Conservation (phyloP, 1,284 basidiomycete species). For the Fomitiporia mediterranea region DNA sequence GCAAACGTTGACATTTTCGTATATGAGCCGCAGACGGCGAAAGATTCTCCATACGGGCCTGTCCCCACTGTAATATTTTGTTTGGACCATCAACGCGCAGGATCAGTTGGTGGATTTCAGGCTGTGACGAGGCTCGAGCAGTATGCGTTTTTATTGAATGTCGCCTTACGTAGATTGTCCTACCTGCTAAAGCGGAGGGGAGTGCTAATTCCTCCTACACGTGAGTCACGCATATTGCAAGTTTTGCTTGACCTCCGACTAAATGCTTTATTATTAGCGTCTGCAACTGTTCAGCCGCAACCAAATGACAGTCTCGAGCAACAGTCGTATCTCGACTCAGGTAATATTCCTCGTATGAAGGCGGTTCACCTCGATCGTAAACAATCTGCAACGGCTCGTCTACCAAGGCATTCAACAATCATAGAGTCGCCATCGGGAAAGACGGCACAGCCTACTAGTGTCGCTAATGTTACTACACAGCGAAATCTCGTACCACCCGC, state of each 20-base stretch:
- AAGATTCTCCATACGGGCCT: conserved; percentile 64
- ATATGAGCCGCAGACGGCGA: conserved; percentile 62
- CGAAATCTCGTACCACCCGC: conserved; percentile 33
- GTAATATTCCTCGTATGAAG: conserved; percentile 93
- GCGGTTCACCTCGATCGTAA: conserved; percentile 92
- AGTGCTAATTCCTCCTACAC: conserved; percentile 75
- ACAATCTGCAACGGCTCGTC: conserved; percentile 84
- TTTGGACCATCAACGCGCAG: conserved; percentile 65
- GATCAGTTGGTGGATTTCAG: conserved; percentile 77
- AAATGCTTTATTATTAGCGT: conserved; percentile 30
- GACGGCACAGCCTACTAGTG: conserved; percentile 65
- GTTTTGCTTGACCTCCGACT: conserved; percentile 20
- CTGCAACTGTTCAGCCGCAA: conserved; percentile 30
- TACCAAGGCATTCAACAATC: conserved; percentile 93
- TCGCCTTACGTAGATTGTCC: conserved; percentile 90
- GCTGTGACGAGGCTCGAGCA: conserved; percentile 94
- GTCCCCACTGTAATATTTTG: conserved; percentile 73
- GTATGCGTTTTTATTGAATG: conserved; percentile 95
- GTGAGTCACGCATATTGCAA: conserved; percentile 40
- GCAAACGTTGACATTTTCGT: conserved; percentile 76
- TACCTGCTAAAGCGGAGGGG: conserved; percentile 89
- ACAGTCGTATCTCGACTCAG: conserved; percentile 79
- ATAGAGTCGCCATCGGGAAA: conserved; percentile 94
- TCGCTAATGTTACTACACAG: conserved; percentile 35
- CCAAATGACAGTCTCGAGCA: conserved; percentile 38